A percentile compares a stretch with the other conserved stretches of the same genome.
These are phyloP conservation scores for Podospora pseudoanserina DNA, from an alignment of 495 filamentous ascomycete genomes.

Conservation along the genomic window DNA sequence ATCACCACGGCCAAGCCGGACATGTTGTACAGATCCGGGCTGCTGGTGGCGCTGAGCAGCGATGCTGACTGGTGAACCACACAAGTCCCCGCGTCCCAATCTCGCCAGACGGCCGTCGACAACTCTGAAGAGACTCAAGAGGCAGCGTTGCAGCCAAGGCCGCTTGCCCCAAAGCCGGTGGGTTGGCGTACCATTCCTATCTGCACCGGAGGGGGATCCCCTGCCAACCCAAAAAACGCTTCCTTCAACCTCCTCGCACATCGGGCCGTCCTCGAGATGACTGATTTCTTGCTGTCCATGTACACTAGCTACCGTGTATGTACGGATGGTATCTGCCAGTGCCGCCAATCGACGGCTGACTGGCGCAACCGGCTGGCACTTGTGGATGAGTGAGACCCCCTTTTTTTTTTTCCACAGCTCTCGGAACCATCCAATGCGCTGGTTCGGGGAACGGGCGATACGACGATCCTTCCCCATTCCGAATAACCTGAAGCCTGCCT, in stretches of 20 bases:
- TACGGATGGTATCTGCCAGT: background rate
- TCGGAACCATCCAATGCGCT: background rate
- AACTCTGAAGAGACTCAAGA: background rate
- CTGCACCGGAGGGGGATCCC: background rate
- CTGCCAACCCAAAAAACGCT: background rate
- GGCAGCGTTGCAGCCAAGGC: conserved; percentile 11
- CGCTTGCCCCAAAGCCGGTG: conserved; percentile 17
- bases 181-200: background rate
- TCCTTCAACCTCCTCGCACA: conserved; percentile 1
- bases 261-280: conserved; percentile 5
- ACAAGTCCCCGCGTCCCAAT: conserved; percentile 19
- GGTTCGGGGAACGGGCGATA: background rate
- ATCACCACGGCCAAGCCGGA: conserved; percentile 32
- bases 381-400: background rate
- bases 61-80: background rate
- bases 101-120: conserved; percentile 11
- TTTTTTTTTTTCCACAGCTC: background rate
- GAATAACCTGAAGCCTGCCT: background rate
- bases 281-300: background rate
- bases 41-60: conserved; percentile 21
- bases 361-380: background rate
- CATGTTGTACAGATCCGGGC: conserved; percentile 31
- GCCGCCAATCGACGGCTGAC: background rate
- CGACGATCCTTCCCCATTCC: background rate
- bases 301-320: background rate